Conservation (phyloP, 495 filamentous ascomycete species). For the Penicillium antarcticum region DNA sequence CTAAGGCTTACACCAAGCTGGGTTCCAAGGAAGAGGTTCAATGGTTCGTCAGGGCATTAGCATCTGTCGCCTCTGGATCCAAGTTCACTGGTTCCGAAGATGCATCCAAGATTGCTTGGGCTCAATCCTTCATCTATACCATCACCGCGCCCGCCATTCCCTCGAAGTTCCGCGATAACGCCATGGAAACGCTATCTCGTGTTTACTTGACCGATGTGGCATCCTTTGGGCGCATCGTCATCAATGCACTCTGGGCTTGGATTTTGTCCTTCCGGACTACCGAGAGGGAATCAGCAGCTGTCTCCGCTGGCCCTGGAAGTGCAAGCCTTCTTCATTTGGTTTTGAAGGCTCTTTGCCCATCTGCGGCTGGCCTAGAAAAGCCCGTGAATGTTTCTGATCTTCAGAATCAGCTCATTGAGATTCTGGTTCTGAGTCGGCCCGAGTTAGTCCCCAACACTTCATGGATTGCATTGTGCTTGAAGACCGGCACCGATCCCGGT, state of each 20-base stretch:
- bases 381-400: slow-evolving; percentile 39
- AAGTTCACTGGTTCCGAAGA: slow-evolving; percentile 32
- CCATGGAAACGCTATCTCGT: slow-evolving; percentile 53
- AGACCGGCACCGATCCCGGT: slow-evolving; percentile 77
- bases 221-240: slow-evolving; percentile 55
- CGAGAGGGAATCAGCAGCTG: slow-evolving; percentile 75
- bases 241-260: slow-evolving; percentile 83
- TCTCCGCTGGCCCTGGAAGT: slow-evolving; percentile 62
- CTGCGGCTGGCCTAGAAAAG: slow-evolving; percentile 33
- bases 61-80: slow-evolving; percentile 50
- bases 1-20: slow-evolving; percentile 78
- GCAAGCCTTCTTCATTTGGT: slow-evolving; percentile 52
- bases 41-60: slow-evolving; percentile 72
- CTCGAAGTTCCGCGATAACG: slow-evolving; percentile 54
- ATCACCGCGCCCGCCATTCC: slow-evolving; percentile 59
- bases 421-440: slow-evolving; percentile 74
- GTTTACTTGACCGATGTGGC: slow-evolving; percentile 55
- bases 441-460: slow-evolving; percentile 71
- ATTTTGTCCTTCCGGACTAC: slow-evolving; percentile 55
- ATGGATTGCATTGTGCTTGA: slow-evolving; percentile 87
- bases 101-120: slow-evolving; percentile 59
- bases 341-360: slow-evolving; percentile 68
- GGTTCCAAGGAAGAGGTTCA: slow-evolving; percentile 64
- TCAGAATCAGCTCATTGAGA: slow-evolving; percentile 62
- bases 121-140: slow-evolving; percentile 76